These are phyloP conservation scores for Taxillus chinensis DNA, from an alignment of 164 flowering plant genomes.

Conservation along the genomic window DNA sequence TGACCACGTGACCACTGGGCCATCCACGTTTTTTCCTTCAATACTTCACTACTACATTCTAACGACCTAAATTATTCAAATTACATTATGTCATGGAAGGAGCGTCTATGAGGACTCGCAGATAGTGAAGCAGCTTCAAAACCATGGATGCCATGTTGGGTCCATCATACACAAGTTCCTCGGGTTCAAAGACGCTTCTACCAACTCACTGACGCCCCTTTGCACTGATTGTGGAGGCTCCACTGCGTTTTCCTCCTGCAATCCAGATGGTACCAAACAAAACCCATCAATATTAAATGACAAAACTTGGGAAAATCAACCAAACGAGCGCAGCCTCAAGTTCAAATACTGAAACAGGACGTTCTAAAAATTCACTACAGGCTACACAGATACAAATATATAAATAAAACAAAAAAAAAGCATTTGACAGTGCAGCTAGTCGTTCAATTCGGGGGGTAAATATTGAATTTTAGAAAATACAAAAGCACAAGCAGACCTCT, in stretches of 20 bases:
- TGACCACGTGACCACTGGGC: too few species aligned
- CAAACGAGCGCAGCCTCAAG: too few species aligned
- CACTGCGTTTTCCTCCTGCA: conserved; percentile 73
- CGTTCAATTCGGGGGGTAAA: background rate
- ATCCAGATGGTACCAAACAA: background rate
- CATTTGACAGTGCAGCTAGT: background rate
- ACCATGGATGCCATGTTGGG: conserved; percentile 99
- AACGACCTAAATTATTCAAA: too few species aligned
- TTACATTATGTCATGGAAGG: too few species aligned
- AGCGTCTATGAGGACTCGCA: too few species aligned
- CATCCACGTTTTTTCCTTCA: too few species aligned
- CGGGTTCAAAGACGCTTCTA: conserved; percentile 83
- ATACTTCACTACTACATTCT: too few species aligned
- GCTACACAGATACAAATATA: too few species aligned
- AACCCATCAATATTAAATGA: background rate
- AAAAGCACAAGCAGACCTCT: conserved; percentile 39
- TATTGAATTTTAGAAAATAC: background rate
- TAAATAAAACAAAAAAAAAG: background rate
- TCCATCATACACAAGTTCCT: conserved; percentile 97
- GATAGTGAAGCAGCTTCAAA: conserved; percentile 20
- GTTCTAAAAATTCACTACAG: too few species aligned
- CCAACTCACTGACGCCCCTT: conserved; percentile 78
- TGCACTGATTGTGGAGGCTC: conserved; percentile 92
- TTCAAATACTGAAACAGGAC: too few species aligned
- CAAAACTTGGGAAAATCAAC: too few species aligned